phyloP scores from a whole-genome alignment of 2,329 filamentous ascomycete species.

The Pseudocercospora musae region DNA sequence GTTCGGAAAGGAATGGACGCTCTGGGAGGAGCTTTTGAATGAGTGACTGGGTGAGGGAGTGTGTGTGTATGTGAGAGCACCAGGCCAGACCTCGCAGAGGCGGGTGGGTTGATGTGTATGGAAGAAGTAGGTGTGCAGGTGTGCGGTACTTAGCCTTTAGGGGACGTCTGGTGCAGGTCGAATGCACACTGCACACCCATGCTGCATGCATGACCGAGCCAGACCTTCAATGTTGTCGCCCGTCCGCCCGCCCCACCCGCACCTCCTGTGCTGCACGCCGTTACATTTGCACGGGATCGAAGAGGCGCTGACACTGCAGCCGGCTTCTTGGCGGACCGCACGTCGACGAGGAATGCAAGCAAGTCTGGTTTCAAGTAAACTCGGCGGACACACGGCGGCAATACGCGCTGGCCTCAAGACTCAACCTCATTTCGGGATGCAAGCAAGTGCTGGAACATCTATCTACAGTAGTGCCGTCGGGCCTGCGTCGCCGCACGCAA shows the following conservation, averaged over 20 bases:
- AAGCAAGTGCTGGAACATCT: slow-evolving; percentile 12
- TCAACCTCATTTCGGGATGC: slow-evolving; percentile 1
- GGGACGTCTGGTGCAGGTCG: slow-evolving; percentile 11
- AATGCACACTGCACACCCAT: background rate
- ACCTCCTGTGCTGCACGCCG: slow-evolving; percentile 17
- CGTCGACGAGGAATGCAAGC: slow-evolving; percentile 15
- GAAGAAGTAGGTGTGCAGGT: slow-evolving; percentile 18
- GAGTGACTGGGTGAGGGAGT: slow-evolving; percentile 28
- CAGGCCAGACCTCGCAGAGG: slow-evolving; percentile 32
- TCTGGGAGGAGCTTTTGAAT: slow-evolving; percentile 20
- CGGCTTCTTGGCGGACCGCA: slow-evolving; percentile 7
- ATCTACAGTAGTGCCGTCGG: slow-evolving; percentile 7
- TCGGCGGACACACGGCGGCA: slow-evolving; percentile 1
- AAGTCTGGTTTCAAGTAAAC: background rate
- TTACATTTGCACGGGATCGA: slow-evolving; percentile 12
- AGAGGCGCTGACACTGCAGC: slow-evolving; percentile 13
- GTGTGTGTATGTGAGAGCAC: slow-evolving; percentile 27
- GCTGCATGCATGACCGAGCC: background rate
- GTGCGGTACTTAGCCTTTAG: slow-evolving; percentile 21
- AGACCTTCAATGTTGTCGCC: too few species aligned
- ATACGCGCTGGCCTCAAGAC: background rate
- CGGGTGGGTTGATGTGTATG: slow-evolving; percentile 19
- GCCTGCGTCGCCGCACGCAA: slow-evolving; percentile 21
- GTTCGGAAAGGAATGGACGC: slow-evolving; percentile 24
- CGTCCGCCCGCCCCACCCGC: slow-evolving; percentile 17